phyloP scores from a whole-genome alignment of 768 basidiomycete species.

The Cystobasidium ongulense region DNA sequence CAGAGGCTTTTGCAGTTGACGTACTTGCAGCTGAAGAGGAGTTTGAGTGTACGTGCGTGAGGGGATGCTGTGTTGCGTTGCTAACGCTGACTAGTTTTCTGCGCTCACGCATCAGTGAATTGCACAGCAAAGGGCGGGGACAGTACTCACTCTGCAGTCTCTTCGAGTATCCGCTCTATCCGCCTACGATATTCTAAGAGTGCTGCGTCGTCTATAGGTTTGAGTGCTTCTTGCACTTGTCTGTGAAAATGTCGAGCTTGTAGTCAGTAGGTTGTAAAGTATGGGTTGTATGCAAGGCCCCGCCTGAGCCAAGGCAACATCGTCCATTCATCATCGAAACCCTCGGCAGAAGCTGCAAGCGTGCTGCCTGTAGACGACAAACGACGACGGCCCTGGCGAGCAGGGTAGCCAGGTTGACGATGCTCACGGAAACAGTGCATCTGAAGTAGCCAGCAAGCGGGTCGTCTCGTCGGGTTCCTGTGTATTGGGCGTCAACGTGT shows the following conservation, averaged over 20 bases:
- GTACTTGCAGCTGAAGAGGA: not conserved
- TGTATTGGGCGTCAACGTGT: not conserved
- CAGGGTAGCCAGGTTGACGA: not conserved
- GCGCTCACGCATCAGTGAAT: too few species aligned
- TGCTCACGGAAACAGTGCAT: constrained; percentile 9
- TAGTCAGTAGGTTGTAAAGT: too few species aligned
- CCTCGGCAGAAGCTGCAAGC: not conserved
- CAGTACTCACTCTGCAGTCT: constrained; percentile 30
- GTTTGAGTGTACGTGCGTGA: not conserved
- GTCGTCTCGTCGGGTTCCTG: constrained; percentile 1
- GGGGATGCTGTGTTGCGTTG: not conserved
- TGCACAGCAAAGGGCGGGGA: too few species aligned
- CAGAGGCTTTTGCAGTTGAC: not conserved
- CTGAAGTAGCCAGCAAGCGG: not conserved
- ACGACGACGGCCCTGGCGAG: too few species aligned
- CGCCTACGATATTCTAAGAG: constrained; percentile 6
- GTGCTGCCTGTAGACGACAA: not conserved
- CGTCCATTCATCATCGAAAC: too few species aligned
- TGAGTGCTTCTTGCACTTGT: constrained; percentile 12
- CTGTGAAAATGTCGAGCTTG: not conserved
- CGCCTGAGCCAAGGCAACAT: not conserved
- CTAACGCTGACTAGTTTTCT: not conserved
- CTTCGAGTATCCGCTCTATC: constrained; percentile 27
- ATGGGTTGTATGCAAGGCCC: too few species aligned
- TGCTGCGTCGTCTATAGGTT: constrained; percentile 22